Evolutionary conservation across 441 rosid species (phyloP).

Genomic region (Isatis lusitanica): DNA sequence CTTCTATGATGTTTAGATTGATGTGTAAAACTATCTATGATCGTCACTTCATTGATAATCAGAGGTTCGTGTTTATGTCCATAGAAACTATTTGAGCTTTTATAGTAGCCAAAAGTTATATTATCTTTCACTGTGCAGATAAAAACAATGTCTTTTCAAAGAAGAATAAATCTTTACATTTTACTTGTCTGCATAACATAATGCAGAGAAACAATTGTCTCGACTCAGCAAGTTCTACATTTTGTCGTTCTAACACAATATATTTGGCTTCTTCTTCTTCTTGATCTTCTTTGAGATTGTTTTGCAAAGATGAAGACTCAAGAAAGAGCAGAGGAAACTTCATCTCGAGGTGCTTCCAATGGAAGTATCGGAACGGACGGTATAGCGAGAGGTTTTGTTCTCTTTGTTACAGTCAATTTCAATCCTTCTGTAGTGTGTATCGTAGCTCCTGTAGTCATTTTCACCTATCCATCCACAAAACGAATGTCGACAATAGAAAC

Average conservation of each 20-base stretch:
- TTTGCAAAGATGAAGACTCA: slow-evolving; percentile 27
- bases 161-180: slow-evolving; percentile 17
- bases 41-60: slow-evolving; percentile 19
- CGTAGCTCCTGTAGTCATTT: slow-evolving; percentile 99
- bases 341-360: slow-evolving; percentile 46
- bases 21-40: slow-evolving; percentile 14
- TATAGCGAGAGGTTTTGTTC: slow-evolving; percentile 54
- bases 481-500: not conserved
- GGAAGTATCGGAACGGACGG: slow-evolving; percentile 49
- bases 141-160: not conserved
- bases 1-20: slow-evolving; percentile 15
- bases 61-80: slow-evolving; percentile 5
- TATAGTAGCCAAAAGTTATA: slow-evolving; percentile 2
- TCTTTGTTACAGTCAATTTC: slow-evolving; percentile 62
- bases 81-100: not conserved
- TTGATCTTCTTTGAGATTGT: not conserved
- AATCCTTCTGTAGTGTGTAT: slow-evolving; percentile 94
- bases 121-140: slow-evolving; percentile 9
- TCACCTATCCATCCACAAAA: slow-evolving; percentile 54
- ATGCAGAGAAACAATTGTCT: slow-evolving; percentile 8
- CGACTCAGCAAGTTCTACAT: slow-evolving; percentile 2
- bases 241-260: not conserved
- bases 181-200: slow-evolving; percentile 17
- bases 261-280: not conserved
- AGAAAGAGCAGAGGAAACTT: slow-evolving; percentile 58